Evolutionary conservation across 2,329 filamentous ascomycete genomes (phyloP), one percentile per base, ranked within the genome.

Genomic region (Thelonectria blattea): DNA sequence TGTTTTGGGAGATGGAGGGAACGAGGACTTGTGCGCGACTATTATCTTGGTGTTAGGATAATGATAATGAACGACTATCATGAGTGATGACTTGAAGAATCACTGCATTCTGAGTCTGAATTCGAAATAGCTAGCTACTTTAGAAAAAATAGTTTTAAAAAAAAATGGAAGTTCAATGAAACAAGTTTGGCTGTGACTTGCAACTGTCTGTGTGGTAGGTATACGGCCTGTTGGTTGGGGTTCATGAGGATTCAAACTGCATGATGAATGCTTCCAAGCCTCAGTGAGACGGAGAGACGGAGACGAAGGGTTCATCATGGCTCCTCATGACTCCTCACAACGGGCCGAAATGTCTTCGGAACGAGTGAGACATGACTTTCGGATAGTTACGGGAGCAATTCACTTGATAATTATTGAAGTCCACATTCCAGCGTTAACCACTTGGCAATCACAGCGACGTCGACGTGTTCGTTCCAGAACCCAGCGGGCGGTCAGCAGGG

Each of bases 11-110:
- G 32, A 53, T 18, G 45, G 27, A 17, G 39, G 39, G 45, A n/a
- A 17, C 42, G 39, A 34, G 34, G 51, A 5, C n/a, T 34, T 42
- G 47, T 22, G 24, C 51, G 53, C 49, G 49, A 49, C 56, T 64
- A 42, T 62, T 64, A 52, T 52, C 56, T 66, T 64, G 64, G 60
- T 70, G 65, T 73, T 71, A 60, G 70, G 65, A 72, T 73, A 65
- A 73, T 65, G 71, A 73, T 71, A 71, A 66, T 71, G 66, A 71
- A 73, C 55, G 71, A 73, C 63, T 61, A 62, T 73, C 56, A 73
- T 71, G 71, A 72, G 65, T 72, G 66, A 73, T 67, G 71, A 69
- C 67, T 34, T 70, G 67, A 68, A 54, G 65, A 70, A 69, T 66
- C 62, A 50, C 64, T 61, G 59, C 58, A 68, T 71, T 71, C 68